Percentiles rank a stretch among this genome's conserved stretches.
These are phyloP conservation scores for Apiotrichum siamense DNA, from an alignment of 1,284 basidiomycete genomes.

Conservation along the genomic window DNA sequence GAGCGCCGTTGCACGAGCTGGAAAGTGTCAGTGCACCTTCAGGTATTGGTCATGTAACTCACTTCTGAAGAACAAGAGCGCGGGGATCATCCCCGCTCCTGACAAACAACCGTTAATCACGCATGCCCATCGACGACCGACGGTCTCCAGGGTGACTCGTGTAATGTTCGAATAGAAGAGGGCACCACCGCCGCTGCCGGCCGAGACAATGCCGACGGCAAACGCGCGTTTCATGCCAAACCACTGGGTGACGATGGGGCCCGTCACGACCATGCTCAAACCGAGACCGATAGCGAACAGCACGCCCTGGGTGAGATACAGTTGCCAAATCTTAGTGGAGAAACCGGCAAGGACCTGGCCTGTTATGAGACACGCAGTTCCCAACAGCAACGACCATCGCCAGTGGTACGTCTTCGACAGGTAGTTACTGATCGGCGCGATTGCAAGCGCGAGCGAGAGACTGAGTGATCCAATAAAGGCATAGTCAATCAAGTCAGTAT, in stretches of 20 bases:
- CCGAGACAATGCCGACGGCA: constrained; percentile 28
- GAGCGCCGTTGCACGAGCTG: constrained; percentile 23
- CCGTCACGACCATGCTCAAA: constrained; percentile 14
- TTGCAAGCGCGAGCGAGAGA: constrained; percentile 9
- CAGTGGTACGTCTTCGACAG: constrained; percentile 15
- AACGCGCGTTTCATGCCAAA: constrained; percentile 17
- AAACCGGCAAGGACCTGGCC: constrained; percentile 38
- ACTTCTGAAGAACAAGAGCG: constrained; percentile 25
- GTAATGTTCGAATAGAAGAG: constrained; percentile 42
- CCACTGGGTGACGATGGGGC: constrained; percentile 17
- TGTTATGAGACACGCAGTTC: constrained; percentile 20
- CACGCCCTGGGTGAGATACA: constrained; percentile 37
- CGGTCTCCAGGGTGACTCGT: constrained; percentile 29
- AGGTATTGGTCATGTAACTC: neutral
- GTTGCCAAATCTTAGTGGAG: constrained; percentile 19
- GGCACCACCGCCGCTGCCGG: constrained; percentile 42
- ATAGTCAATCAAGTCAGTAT: too few species aligned
- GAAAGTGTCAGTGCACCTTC: constrained; percentile 8
- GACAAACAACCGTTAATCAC: constrained; percentile 38
- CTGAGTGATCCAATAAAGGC: constrained; percentile 16
- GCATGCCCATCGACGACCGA: constrained; percentile 38
- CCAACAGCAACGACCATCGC: constrained; percentile 13
- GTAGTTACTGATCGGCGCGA: constrained; percentile 14
- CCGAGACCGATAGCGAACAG: constrained; percentile 36
- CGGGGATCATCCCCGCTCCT: constrained; percentile 39